Percentiles rank a stretch among this genome's conserved stretches.
phyloP scores from a whole-genome alignment of 768 basidiomycete species.

The Hericium coralloides region DNA sequence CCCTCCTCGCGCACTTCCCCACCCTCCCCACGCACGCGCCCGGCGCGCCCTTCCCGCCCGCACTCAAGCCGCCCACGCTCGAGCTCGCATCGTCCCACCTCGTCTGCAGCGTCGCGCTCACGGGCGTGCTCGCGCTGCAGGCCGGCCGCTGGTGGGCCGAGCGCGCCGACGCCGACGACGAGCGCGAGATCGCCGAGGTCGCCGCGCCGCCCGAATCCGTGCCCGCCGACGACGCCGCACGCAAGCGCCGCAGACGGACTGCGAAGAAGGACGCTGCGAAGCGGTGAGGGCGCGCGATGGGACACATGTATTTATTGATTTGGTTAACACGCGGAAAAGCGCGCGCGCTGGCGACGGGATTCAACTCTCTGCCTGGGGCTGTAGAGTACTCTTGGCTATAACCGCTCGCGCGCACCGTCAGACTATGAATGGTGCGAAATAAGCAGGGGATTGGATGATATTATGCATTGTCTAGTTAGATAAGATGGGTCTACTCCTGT shows the following conservation, averaged over 20 bases:
- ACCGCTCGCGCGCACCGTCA: no score
- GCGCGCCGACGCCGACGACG: constrained; percentile 53
- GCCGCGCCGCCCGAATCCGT: not conserved
- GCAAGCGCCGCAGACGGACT: not conserved
- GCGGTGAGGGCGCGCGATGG: not conserved
- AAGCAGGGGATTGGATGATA: no score
- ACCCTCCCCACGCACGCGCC: constrained; percentile 21
- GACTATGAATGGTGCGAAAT: no score
- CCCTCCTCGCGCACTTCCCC: constrained; percentile 47
- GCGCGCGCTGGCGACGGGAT: no score
- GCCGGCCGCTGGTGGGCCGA: constrained; percentile 84
- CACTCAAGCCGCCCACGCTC: constrained; percentile 54
- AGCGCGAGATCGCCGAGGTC: constrained; percentile 18
- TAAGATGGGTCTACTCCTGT: constrained; percentile 37
- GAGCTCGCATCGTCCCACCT: constrained; percentile 80
- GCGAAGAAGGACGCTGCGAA: not conserved
- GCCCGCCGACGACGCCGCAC: not conserved
- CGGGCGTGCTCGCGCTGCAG: constrained; percentile 78
- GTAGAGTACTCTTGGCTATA: no score
- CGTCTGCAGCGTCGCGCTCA: constrained; percentile 80
- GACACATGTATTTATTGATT: no score
- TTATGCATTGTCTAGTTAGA: not conserved
- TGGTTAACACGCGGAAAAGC: no score
- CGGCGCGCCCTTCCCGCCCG: constrained; percentile 52
- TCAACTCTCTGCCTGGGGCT: no score